Evolutionary conservation across 495 filamentous ascomycete genomes (phyloP).

Genomic region (Rhypophila decipiens): DNA sequence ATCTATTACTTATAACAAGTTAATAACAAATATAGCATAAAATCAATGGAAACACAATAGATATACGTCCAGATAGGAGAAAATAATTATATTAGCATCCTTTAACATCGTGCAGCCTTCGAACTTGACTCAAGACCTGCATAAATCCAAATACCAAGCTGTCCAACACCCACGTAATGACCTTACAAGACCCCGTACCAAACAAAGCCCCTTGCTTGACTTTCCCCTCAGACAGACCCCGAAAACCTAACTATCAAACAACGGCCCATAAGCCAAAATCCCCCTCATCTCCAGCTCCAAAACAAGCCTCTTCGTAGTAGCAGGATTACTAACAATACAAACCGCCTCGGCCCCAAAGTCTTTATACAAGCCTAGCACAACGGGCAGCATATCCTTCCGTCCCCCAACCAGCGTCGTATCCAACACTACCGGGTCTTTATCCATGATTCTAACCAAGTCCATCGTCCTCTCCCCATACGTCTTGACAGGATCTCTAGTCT

Average conservation of each 20-base stretch:
- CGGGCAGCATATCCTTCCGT: conserved; percentile 37
- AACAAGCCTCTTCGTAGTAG: conserved; percentile 49
- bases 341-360: conserved; percentile 63
- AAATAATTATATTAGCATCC: too few species aligned
- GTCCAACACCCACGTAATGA: too few species aligned
- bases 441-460: conserved; percentile 30
- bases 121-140: too few species aligned
- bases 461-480: conserved; percentile 41
- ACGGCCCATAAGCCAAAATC: conserved; percentile 66
- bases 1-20: too few species aligned
- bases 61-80: too few species aligned
- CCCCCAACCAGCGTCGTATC: conserved; percentile 32
- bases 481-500: conserved; percentile 32
- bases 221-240: too few species aligned
- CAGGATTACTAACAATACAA: conserved; percentile 64
- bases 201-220: too few species aligned
- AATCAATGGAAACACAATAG: too few species aligned
- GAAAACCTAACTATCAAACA: conserved; percentile 77
- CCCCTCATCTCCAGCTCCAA: conserved; percentile 61
- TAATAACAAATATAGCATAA: too few species aligned
- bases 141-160: too few species aligned
- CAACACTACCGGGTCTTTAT: conserved; percentile 34
- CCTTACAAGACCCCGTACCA: too few species aligned
- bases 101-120: too few species aligned
- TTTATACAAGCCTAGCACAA: conserved; percentile 48